Conservation (phyloP, 495 filamentous ascomycete species). For the Darksidea phi region DNA sequence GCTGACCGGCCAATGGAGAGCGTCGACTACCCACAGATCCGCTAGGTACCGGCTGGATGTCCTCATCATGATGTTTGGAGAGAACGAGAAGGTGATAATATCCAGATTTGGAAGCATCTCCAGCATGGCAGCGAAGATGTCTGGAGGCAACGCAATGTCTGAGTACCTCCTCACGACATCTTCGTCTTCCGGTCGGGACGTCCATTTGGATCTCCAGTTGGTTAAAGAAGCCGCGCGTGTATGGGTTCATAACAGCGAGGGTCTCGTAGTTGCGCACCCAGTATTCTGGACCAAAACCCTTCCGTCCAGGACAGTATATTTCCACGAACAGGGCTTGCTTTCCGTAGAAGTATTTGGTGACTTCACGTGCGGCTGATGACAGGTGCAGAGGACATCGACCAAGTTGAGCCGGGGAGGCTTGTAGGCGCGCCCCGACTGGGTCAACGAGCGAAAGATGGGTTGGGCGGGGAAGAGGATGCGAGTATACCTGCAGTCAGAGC, state of each 20-base stretch:
- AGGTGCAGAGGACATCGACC: background rate
- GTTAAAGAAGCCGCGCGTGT: background rate
- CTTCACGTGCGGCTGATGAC: constrained; percentile 1
- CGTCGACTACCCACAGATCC: no score
- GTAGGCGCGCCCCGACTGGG: background rate
- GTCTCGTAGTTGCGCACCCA: no score
- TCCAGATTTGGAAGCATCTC: no score
- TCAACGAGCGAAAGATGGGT: background rate
- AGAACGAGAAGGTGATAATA: no score
- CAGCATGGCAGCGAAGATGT: no score
- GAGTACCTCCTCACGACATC: no score
- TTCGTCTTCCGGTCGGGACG: background rate
- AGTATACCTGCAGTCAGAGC: background rate
- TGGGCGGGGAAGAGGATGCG: background rate
- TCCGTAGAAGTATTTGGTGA: background rate
- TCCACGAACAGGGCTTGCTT: background rate
- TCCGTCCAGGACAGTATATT: background rate
- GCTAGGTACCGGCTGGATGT: no score
- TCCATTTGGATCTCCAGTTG: background rate
- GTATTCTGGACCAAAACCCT: no score
- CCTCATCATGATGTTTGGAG: no score
- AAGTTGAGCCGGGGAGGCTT: background rate
- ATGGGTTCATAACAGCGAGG: background rate
- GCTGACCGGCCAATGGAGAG: no score
- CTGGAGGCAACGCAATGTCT: no score